Evolutionary conservation across 306 rosid species (phyloP).

Genomic region (Betula pendula): DNA sequence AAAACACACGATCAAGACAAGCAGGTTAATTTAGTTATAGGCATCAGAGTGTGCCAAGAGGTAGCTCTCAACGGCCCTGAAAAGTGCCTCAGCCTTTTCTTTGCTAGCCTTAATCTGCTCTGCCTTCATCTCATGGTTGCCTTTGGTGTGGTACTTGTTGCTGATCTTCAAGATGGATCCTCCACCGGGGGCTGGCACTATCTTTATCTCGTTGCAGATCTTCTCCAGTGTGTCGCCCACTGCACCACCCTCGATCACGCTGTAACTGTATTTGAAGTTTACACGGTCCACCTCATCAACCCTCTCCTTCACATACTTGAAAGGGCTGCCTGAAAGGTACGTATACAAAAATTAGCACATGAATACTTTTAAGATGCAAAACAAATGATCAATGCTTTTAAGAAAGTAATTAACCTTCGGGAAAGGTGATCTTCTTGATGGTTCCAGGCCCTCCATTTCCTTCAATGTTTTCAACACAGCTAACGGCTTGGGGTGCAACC

Average conservation of each 20-base stretch:
- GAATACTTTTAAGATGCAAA: neutral
- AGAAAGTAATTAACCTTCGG: slow-evolving; percentile 20
- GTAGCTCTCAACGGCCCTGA: slow-evolving; percentile 35
- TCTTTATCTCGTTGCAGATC: slow-evolving; percentile 32
- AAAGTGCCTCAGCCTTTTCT: slow-evolving; percentile 37
- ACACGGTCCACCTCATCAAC: slow-evolving; percentile 16
- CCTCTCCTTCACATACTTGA: slow-evolving; percentile 5
- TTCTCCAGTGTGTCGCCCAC: neutral
- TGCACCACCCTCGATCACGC: slow-evolving; percentile 7
- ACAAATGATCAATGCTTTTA: neutral
- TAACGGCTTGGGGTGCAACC: slow-evolving; percentile 32
- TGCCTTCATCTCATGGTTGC: slow-evolving; percentile 23
- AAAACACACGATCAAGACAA: too few species aligned
- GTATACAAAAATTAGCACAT: neutral
- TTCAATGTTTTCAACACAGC: slow-evolving; percentile 22
- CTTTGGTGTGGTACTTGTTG: slow-evolving; percentile 37
- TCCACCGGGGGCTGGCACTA: slow-evolving; percentile 36
- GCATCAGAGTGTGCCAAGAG: slow-evolving; percentile 48
- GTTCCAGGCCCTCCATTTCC: slow-evolving; percentile 44
- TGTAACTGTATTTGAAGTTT: neutral
- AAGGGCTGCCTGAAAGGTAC: neutral
- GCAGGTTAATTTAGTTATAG: slow-evolving; percentile 13
- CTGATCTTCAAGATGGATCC: slow-evolving; percentile 33
- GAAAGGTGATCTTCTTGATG: slow-evolving; percentile 37
- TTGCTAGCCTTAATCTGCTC: slow-evolving; percentile 33